phyloP scores from a whole-genome alignment of 306 rosid species.

The Trifolium repens region DNA sequence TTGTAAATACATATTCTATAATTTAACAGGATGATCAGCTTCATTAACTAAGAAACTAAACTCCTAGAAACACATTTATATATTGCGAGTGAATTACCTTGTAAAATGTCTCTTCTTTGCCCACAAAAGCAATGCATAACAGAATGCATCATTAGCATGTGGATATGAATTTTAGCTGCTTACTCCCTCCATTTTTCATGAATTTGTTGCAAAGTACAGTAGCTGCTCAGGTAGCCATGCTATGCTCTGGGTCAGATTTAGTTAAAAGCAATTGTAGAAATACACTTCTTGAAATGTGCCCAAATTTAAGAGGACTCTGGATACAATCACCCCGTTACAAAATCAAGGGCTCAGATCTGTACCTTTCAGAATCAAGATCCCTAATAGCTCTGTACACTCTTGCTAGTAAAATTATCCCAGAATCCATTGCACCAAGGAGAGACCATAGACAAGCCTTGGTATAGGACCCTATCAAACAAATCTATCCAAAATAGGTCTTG shows the following conservation, averaged over 20 bases:
- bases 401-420: slow-evolving; percentile 8
- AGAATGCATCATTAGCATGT: slow-evolving; percentile 28
- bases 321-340: slow-evolving; percentile 41
- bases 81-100: slow-evolving; percentile 25
- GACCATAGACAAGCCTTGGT: slow-evolving; percentile 23
- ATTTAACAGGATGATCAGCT: slow-evolving; percentile 31
- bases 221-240: slow-evolving; percentile 41
- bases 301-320: slow-evolving; percentile 38
- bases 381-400: slow-evolving; percentile 48
- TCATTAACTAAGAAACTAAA: slow-evolving; percentile 27
- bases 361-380: slow-evolving; percentile 42
- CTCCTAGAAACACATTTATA: not conserved
- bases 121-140: slow-evolving; percentile 5
- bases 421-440: slow-evolving; percentile 38
- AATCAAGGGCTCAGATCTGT: slow-evolving; percentile 40
- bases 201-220: slow-evolving; percentile 31
- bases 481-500: slow-evolving; percentile 34
- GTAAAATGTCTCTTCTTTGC: slow-evolving; percentile 29
- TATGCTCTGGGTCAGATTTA: slow-evolving; percentile 18
- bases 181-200: slow-evolving; percentile 12
- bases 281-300: slow-evolving; percentile 21
- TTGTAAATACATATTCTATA: slow-evolving; percentile 31
- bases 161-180: slow-evolving; percentile 21
- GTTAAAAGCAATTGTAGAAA: slow-evolving; percentile 32
- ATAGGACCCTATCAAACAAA: slow-evolving; percentile 19